A percentile compares a stretch with the other conserved stretches of the same genome.
Evolutionary conservation across 2,329 filamentous ascomycete species (phyloP).

Genomic region (Pestalotiopsis fici): DNA sequence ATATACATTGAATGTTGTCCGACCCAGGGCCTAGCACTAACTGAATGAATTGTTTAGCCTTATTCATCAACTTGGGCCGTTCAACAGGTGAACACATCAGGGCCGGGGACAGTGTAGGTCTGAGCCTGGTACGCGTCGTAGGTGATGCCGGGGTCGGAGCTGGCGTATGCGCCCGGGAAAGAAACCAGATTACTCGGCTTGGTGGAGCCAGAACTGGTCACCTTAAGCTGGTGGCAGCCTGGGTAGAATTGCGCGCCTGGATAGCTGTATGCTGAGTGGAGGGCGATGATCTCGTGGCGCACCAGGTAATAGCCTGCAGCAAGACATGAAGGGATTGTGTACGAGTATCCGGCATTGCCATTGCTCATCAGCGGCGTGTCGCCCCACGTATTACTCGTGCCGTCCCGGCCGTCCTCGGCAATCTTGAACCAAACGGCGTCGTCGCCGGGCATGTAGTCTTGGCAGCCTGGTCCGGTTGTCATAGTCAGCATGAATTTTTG

Average conservation of each 20-base stretch:
- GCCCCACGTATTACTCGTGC: conserved; percentile 51
- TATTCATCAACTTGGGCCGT: neutral
- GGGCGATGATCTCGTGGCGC: conserved; percentile 42
- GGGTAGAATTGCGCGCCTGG: conserved; percentile 19
- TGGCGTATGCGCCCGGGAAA: conserved; percentile 56
- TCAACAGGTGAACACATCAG: conserved; percentile 48
- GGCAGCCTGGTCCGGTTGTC: conserved; percentile 15
- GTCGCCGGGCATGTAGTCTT: conserved; percentile 19
- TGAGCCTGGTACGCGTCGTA: conserved; percentile 51
- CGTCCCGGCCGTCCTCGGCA: conserved; percentile 48
- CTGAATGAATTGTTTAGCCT: neutral
- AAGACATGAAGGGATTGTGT: conserved; percentile 56
- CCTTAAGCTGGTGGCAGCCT: conserved; percentile 16
- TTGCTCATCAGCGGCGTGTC: conserved; percentile 43
- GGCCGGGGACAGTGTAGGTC: conserved; percentile 48
- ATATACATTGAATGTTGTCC: neutral
- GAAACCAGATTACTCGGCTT: conserved; percentile 32
- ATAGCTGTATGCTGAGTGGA: conserved; percentile 31
- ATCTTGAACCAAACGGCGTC: conserved; percentile 58
- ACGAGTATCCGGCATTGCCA: conserved; percentile 43
- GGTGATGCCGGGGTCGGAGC: conserved; percentile 50
- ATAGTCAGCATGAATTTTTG: neutral
- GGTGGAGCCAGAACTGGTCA: conserved; percentile 13
- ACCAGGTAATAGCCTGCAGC: conserved; percentile 47
- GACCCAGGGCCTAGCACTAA: neutral